Evolutionary conservation across 495 filamentous ascomycete genomes (phyloP).

Genomic region (Podospora didyma): DNA sequence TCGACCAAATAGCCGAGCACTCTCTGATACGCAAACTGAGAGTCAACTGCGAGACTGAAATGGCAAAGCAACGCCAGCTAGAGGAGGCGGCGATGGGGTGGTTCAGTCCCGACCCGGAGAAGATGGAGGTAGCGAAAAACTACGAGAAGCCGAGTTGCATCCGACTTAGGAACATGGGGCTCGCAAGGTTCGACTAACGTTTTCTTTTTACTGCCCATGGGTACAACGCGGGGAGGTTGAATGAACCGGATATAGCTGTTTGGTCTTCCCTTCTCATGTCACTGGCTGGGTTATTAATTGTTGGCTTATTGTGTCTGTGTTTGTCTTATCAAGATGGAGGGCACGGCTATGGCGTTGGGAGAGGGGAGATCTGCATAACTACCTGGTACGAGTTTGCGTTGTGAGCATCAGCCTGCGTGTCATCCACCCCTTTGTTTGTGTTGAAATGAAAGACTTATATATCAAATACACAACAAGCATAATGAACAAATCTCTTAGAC

Average conservation of each 20-base stretch:
- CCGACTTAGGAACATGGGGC: slow-evolving; percentile 28
- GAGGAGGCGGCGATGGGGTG: slow-evolving; percentile 81
- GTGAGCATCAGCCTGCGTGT: too few species aligned
- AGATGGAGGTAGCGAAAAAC: slow-evolving; percentile 53
- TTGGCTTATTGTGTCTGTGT: neutral
- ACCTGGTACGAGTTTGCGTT: too few species aligned
- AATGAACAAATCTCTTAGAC: too few species aligned
- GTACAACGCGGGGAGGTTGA: neutral
- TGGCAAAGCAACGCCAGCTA: slow-evolving; percentile 56
- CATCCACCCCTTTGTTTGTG: too few species aligned
- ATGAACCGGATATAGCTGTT: neutral
- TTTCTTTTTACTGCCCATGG: neutral
- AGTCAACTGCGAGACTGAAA: slow-evolving; percentile 69
- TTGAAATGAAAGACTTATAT: neutral
- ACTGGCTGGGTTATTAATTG: neutral
- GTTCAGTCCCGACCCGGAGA: slow-evolving; percentile 75
- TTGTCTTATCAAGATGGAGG: neutral
- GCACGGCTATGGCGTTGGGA: neutral
- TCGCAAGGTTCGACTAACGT: neutral
- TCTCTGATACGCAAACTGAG: slow-evolving; percentile 62
- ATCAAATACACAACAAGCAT: neutral
- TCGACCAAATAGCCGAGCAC: slow-evolving; percentile 74
- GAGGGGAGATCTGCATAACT: too few species aligned
- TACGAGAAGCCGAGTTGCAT: slow-evolving; percentile 38
- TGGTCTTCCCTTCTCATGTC: neutral